Percentiles rank a stretch among this genome's conserved stretches.
phyloP scores from a whole-genome alignment of 768 basidiomycete genomes.

The Russula brevipes region DNA sequence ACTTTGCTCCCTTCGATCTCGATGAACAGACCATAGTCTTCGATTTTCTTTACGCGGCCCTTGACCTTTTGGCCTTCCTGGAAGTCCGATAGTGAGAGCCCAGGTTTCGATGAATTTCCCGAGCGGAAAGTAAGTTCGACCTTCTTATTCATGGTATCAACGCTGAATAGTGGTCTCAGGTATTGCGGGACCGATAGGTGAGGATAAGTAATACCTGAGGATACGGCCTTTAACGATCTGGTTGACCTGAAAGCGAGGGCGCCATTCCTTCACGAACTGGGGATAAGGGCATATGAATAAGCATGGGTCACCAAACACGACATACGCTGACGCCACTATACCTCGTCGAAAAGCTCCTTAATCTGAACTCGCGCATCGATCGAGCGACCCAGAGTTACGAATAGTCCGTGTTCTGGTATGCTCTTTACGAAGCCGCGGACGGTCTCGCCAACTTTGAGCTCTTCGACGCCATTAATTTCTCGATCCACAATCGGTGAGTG shows the following conservation, averaged over 20 bases:
- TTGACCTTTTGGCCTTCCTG: slow-evolving; percentile 75
- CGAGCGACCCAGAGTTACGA: slow-evolving; percentile 78
- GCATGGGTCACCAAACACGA: neutral
- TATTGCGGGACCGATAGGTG: neutral
- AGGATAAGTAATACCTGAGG: slow-evolving; percentile 48
- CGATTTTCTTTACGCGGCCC: slow-evolving; percentile 73
- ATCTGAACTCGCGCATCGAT: slow-evolving; percentile 92
- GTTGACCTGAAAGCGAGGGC: slow-evolving; percentile 66
- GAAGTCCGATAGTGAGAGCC: slow-evolving; percentile 50
- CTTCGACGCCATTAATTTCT: slow-evolving; percentile 56
- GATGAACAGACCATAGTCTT: slow-evolving; percentile 91
- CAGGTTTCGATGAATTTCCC: slow-evolving; percentile 44
- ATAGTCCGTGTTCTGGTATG: slow-evolving; percentile 80
- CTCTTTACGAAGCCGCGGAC: slow-evolving; percentile 88
- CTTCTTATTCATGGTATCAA: slow-evolving; percentile 65
- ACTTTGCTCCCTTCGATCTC: slow-evolving; percentile 80
- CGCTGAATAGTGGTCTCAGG: slow-evolving; percentile 38
- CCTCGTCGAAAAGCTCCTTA: slow-evolving; percentile 86
- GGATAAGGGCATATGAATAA: neutral
- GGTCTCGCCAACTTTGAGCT: slow-evolving; percentile 66
- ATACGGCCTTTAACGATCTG: slow-evolving; percentile 88
- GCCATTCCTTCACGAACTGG: slow-evolving; percentile 96
- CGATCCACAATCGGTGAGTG: slow-evolving; percentile 52
- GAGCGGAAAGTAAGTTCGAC: slow-evolving; percentile 89
- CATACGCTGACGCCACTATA: slow-evolving; percentile 28